Conservation (phyloP, 257 asterid genomes). For the Fraxinus pennsylvanica region DNA sequence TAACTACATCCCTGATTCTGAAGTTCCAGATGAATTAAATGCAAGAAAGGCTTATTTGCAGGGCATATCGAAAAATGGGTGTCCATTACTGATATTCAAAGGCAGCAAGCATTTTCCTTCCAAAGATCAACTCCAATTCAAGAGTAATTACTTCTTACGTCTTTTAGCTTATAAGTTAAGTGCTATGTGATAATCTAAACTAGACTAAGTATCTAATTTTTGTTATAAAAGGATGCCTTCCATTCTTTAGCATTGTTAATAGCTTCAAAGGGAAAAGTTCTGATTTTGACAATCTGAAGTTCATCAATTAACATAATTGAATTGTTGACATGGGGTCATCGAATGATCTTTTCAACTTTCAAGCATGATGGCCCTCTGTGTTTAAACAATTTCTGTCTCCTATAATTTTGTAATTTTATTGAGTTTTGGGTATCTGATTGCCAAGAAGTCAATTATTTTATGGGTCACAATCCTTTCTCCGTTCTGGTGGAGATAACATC, state of each 20-base stretch:
- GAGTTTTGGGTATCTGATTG: not conserved
- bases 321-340: conserved; percentile 4
- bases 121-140: conserved; percentile 85
- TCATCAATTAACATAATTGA: conserved; percentile 4
- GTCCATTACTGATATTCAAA: conserved; percentile 49
- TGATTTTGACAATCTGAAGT: conserved; percentile 6
- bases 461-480: too few species aligned
- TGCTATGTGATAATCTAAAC: not conserved
- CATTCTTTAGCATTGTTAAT: conserved; percentile 1
- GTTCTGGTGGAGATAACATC: not conserved
- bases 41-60: conserved; percentile 58
- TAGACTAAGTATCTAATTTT: not conserved
- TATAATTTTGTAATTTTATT: not conserved
- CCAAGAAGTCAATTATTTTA: too few species aligned
- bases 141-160: conserved; percentile 42
- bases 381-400: conserved; percentile 11
- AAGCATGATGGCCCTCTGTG: not conserved
- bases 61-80: conserved; percentile 55
- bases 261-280: not conserved
- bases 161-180: not conserved
- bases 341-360: not conserved
- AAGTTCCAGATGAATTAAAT: conserved; percentile 56
- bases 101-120: conserved; percentile 52
- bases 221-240: conserved; percentile 3
- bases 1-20: conserved; percentile 51